Conservation (phyloP, 2,329 filamentous ascomycete genomes). For the Fusarium xylarioides region DNA sequence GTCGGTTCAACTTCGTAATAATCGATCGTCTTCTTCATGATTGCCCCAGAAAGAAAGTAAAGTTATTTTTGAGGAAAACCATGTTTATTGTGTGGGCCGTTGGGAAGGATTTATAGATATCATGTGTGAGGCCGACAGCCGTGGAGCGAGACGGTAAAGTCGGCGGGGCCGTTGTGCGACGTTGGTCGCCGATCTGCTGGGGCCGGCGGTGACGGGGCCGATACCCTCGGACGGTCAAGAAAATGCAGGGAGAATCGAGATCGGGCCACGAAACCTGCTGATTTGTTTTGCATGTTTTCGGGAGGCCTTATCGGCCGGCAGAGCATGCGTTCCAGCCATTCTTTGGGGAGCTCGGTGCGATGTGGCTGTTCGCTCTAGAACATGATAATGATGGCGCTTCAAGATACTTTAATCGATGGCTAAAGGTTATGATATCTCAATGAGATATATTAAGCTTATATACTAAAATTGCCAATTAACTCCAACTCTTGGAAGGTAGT, state of each 20-base stretch:
- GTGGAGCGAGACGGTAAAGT: slow-evolving; percentile 4
- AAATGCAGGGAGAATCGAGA: background rate
- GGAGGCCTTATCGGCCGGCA: background rate
- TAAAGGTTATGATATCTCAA: background rate
- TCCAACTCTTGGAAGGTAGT: too few relatives aligned
- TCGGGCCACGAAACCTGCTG: background rate
- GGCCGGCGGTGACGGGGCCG: background rate
- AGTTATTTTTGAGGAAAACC: background rate
- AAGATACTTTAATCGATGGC: background rate
- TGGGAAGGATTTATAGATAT: background rate
- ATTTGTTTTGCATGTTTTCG: background rate
- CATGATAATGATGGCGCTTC: too few relatives aligned
- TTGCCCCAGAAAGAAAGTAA: background rate
- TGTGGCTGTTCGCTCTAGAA: background rate
- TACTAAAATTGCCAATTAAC: too few relatives aligned
- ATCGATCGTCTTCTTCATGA: slow-evolving; percentile 5
- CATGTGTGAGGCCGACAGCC: slow-evolving; percentile 13
- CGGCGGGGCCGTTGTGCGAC: slow-evolving; percentile 1
- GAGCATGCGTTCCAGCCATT: background rate
- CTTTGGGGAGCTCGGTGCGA: background rate
- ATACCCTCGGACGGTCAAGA: background rate
- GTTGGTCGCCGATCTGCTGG: slow-evolving; percentile 12
- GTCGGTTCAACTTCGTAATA: slow-evolving; percentile 7
- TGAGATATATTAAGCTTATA: background rate
- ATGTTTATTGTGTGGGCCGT: slow-evolving; percentile 5